Conservation (phyloP, 331 rosid genomes). For the Acacia pycnantha region DNA sequence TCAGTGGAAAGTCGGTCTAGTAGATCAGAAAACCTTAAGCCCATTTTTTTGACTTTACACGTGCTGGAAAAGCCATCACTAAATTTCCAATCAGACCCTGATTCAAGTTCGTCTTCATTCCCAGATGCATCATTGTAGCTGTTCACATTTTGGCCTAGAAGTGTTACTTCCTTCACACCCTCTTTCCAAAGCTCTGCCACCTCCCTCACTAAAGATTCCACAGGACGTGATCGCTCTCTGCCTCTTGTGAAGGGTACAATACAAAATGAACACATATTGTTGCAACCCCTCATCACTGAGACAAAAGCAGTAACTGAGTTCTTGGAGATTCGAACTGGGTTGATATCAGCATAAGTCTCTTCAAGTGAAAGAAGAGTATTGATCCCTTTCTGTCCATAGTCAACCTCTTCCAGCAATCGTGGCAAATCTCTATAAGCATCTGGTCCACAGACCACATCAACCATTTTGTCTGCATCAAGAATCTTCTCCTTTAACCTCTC, state of each 20-base stretch:
- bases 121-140: constrained; percentile 87
- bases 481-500: constrained; percentile 96
- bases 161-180: constrained; percentile 94
- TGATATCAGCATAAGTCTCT: constrained; percentile 95
- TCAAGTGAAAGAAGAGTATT: constrained; percentile 96
- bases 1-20: constrained; percentile 76
- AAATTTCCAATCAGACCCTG: constrained; percentile 72
- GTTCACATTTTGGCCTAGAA: constrained; percentile 97
- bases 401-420: constrained; percentile 79
- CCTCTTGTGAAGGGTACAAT: constrained; percentile 96
- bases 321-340: constrained; percentile 83
- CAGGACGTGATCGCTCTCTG: constrained; percentile 91
- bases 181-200: constrained; percentile 85
- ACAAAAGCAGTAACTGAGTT: constrained; percentile 86
- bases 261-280: constrained; percentile 97
- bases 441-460: constrained; percentile 96
- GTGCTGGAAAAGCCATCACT: constrained; percentile 91
- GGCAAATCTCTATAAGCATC: constrained; percentile 98
- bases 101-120: constrained; percentile 52
- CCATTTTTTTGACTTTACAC: constrained; percentile 78
- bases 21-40: constrained; percentile 87
- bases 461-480: constrained; percentile 94
- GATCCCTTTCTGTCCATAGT: constrained; percentile 91
- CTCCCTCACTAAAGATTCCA: constrained; percentile 88
- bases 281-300: constrained; percentile 98